These are phyloP conservation scores for Gyrodon lividus DNA, from an alignment of 768 basidiomycete genomes.

Conservation along the genomic window DNA sequence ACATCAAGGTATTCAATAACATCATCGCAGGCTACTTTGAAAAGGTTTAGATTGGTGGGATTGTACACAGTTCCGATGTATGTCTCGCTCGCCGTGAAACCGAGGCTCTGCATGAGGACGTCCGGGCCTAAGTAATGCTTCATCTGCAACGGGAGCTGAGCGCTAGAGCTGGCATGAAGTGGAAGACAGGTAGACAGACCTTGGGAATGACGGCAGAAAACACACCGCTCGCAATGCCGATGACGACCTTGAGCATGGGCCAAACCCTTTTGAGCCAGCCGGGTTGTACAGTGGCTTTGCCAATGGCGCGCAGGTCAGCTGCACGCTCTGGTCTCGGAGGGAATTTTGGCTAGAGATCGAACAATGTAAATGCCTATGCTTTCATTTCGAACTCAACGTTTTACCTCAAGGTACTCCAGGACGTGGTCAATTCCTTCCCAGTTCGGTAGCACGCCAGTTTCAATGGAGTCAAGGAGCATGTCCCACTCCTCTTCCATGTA, in stretches of 20 bases:
- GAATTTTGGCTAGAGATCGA: conserved; percentile 13
- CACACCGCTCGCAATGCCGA: conserved; percentile 18
- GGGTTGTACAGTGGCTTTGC: conserved; percentile 6
- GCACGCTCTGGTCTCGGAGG: conserved; percentile 12
- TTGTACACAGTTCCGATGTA: conserved; percentile 15
- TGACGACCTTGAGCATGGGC: conserved; percentile 13
- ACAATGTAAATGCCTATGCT: background rate
- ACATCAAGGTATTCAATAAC: conserved; percentile 21
- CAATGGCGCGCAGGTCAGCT: conserved; percentile 12
- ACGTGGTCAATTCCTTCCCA: conserved; percentile 18
- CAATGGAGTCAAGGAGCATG: conserved; percentile 10
- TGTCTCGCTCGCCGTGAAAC: conserved; percentile 17
- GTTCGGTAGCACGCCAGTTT: conserved; percentile 17
- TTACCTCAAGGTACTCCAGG: conserved; percentile 17
- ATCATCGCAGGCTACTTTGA: conserved; percentile 17
- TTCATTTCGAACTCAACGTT: too few relatives aligned
- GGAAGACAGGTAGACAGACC: background rate
- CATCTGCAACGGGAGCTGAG: conserved; percentile 6
- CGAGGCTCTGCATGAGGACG: conserved; percentile 14
- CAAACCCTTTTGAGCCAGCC: conserved; percentile 20
- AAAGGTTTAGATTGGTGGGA: conserved; percentile 9
- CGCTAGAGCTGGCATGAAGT: background rate
- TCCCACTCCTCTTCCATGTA: conserved; percentile 24
- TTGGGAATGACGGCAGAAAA: conserved; percentile 16
- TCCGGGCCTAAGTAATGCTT: conserved; percentile 13